Percentiles rank a stretch among this genome's conserved stretches.
These are phyloP conservation scores for Zopfia rhizophila DNA, from an alignment of 2,329 filamentous ascomycete species.

Conservation along the genomic window DNA sequence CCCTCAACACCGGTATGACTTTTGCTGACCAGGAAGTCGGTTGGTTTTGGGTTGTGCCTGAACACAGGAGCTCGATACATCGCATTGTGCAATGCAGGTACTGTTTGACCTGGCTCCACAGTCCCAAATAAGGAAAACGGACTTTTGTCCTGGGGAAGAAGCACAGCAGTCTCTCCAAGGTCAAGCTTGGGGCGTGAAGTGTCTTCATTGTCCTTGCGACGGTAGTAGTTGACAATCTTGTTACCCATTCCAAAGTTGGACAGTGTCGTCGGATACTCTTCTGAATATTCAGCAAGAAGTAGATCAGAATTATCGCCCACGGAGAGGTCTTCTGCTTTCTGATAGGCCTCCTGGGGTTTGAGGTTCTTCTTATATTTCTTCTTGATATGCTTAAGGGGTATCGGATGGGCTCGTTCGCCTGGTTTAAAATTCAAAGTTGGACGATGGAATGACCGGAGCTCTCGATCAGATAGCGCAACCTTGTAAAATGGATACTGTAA, in stretches of 20 bases:
- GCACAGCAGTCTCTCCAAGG: constrained; percentile 86
- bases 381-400: constrained; percentile 77
- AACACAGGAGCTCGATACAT: constrained; percentile 97
- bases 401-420: constrained; percentile 76
- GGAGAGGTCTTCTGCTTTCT: constrained; percentile 81
- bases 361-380: constrained; percentile 83
- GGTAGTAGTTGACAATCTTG: constrained; percentile 96
- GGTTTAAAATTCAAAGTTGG: constrained; percentile 79
- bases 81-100: constrained; percentile 90
- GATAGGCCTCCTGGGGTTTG: constrained; percentile 80
- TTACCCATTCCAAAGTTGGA: constrained; percentile 99
- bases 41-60: constrained; percentile 79
- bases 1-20: constrained; percentile 83
- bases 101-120: constrained; percentile 88
- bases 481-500: constrained; percentile 97
- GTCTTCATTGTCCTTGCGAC: constrained; percentile 81
- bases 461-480: constrained; percentile 76
- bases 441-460: constrained; percentile 85
- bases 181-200: constrained; percentile 80
- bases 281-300: constrained; percentile 92
- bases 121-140: constrained; percentile 96
- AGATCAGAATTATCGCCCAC: constrained; percentile 89
- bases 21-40: constrained; percentile 88
- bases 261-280: constrained; percentile 89
- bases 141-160: constrained; percentile 93